Conservation (phyloP, 2,329 filamentous ascomycete species). For the Alternaria alternata region DNA sequence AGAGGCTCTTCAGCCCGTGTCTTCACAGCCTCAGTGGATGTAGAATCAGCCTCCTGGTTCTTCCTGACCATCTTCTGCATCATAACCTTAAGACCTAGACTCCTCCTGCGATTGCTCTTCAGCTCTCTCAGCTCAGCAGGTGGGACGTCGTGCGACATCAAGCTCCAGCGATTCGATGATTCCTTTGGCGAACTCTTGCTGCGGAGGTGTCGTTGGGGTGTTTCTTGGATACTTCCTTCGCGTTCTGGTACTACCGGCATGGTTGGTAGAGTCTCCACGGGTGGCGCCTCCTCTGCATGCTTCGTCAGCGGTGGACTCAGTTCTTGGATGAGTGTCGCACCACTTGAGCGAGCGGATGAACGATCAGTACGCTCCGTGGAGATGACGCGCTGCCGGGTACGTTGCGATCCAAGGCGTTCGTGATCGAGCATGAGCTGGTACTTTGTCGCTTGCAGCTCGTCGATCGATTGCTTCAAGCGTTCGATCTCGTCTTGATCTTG, state of each 20-base stretch:
- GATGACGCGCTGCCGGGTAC: slow-evolving; percentile 29
- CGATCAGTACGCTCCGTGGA: slow-evolving; percentile 34
- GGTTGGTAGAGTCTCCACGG: slow-evolving; percentile 14
- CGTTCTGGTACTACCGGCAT: slow-evolving; percentile 14
- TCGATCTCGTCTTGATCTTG: slow-evolving; percentile 40
- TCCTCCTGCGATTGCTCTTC: slow-evolving; percentile 25
- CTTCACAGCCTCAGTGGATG: not conserved
- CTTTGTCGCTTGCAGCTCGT: slow-evolving; percentile 39
- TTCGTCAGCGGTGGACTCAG: slow-evolving; percentile 25
- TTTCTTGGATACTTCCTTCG: slow-evolving; percentile 28
- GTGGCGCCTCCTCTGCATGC: slow-evolving; percentile 21
- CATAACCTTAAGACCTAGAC: slow-evolving; percentile 35
- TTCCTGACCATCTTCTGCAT: slow-evolving; percentile 41
- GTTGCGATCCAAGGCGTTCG: slow-evolving; percentile 38
- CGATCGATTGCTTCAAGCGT: slow-evolving; percentile 30
- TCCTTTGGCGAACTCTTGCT: slow-evolving; percentile 18
- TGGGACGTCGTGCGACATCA: slow-evolving; percentile 34
- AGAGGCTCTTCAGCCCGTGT: not conserved
- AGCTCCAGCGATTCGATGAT: slow-evolving; percentile 20
- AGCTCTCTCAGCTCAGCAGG: slow-evolving; percentile 30
- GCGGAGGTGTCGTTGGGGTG: slow-evolving; percentile 24
- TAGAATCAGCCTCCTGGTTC: slow-evolving; percentile 22
- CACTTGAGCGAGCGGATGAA: slow-evolving; percentile 38
- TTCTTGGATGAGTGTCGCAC: slow-evolving; percentile 43
- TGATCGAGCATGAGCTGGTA: slow-evolving; percentile 45